Evolutionary conservation across 768 basidiomycete genomes (phyloP).

Genomic region (Coprinopsis strossmayeri): DNA sequence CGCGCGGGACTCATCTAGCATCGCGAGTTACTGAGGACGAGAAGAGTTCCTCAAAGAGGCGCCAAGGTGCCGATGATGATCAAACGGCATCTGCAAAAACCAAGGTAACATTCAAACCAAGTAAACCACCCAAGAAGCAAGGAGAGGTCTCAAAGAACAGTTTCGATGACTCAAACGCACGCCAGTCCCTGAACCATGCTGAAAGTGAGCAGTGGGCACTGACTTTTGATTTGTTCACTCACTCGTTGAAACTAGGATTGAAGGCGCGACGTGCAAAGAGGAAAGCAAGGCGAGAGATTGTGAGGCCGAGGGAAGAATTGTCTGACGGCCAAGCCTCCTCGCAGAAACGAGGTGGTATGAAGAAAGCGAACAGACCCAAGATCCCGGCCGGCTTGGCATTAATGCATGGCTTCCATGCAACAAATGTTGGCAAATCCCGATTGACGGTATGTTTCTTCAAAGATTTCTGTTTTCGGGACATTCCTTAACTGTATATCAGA

Average conservation of each 20-base stretch:
- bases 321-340: neutral
- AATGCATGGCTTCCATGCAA: slow-evolving; percentile 62
- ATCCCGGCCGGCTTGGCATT: slow-evolving; percentile 48
- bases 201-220: too few relatives aligned
- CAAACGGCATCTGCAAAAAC: too few relatives aligned
- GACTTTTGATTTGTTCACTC: neutral
- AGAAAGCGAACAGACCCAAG: slow-evolving; percentile 24
- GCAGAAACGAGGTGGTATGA: slow-evolving; percentile 17
- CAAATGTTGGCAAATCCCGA: slow-evolving; percentile 54
- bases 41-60: too few relatives aligned
- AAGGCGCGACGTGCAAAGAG: slow-evolving; percentile 61
- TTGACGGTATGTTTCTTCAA: slow-evolving; percentile 42
- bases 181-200: too few relatives aligned
- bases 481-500: slow-evolving; percentile 24
- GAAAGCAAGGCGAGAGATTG: slow-evolving; percentile 49
- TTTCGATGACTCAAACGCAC: too few relatives aligned
- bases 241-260: slow-evolving; percentile 36
- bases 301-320: slow-evolving; percentile 25
- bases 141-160: too few relatives aligned
- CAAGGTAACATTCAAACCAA: too few relatives aligned
- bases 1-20: too few relatives aligned
- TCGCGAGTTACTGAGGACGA: too few relatives aligned
- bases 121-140: too few relatives aligned
- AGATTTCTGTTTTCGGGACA: neutral
- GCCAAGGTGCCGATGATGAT: too few relatives aligned